Evolutionary conservation across 192 early-diverging fungal species (phyloP).

Genomic region (Diversispora eburnea): DNA sequence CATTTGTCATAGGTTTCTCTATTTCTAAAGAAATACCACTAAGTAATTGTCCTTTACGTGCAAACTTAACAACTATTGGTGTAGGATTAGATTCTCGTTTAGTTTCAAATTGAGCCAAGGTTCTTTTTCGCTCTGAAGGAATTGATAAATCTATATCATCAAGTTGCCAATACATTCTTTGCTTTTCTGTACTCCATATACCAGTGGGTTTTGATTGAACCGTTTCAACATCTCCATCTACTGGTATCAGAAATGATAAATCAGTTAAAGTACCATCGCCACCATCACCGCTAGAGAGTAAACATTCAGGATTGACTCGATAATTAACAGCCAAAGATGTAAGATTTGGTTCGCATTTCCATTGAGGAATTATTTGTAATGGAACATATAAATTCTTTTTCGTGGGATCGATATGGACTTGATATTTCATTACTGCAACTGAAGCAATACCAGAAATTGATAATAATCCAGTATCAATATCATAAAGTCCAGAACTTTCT

Average conservation of each 20-base stretch:
- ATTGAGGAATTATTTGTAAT: constrained; percentile 41
- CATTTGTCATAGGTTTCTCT: not conserved
- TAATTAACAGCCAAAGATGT: constrained; percentile 49
- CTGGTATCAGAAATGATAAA: constrained; percentile 46
- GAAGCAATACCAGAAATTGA: constrained; percentile 22
- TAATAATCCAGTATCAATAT: constrained; percentile 40
- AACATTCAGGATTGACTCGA: constrained; percentile 38
- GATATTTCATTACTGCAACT: constrained; percentile 40
- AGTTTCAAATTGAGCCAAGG: constrained; percentile 26
- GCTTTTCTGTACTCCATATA: constrained; percentile 45
- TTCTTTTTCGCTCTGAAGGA: constrained; percentile 6
- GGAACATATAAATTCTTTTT: constrained; percentile 32
- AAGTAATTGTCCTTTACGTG: constrained; percentile 26
- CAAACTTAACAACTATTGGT: constrained; percentile 20
- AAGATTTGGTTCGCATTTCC: constrained; percentile 53
- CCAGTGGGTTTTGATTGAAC: constrained; percentile 50
- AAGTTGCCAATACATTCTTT: constrained; percentile 52
- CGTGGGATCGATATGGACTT: constrained; percentile 34
- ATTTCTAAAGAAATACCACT: constrained; percentile 25
- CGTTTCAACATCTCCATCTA: constrained; percentile 42
- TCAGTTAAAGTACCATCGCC: constrained; percentile 26
- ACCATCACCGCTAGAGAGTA: constrained; percentile 7
- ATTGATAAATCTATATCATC: constrained; percentile 29
- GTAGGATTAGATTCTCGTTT: not conserved
- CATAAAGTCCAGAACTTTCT: constrained; percentile 32